These are phyloP conservation scores for Exophiala xenobiotica DNA, from an alignment of 2,329 filamentous ascomycete species.

Conservation along the genomic window DNA sequence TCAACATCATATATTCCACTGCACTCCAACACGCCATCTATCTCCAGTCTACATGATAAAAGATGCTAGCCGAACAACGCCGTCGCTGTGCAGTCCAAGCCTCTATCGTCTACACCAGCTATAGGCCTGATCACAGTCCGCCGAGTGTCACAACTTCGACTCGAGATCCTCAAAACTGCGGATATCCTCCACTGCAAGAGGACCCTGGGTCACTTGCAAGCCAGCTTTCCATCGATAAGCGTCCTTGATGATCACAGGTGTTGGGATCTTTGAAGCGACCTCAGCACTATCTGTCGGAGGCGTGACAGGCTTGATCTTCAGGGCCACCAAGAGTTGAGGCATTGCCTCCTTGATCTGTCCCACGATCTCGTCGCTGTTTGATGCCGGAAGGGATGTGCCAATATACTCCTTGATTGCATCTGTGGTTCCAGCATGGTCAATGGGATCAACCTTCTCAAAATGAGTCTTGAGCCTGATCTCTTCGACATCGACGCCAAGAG, in stretches of 20 bases:
- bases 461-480: slow-evolving; percentile 32
- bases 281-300: slow-evolving; percentile 35
- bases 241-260: slow-evolving; percentile 65
- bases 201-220: slow-evolving; percentile 69
- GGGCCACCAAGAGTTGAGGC: slow-evolving; percentile 42
- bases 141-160: slow-evolving; percentile 74
- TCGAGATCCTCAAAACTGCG: slow-evolving; percentile 83
- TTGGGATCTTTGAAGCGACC: slow-evolving; percentile 47
- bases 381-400: slow-evolving; percentile 48
- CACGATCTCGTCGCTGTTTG: slow-evolving; percentile 50
- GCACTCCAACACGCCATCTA: slow-evolving; percentile 11
- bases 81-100: slow-evolving; percentile 10
- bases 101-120: neutral
- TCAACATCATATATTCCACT: too few relatives aligned
- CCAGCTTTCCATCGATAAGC: slow-evolving; percentile 77
- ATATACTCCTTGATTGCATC: slow-evolving; percentile 52
- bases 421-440: slow-evolving; percentile 52
- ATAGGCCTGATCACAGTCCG: too few relatives aligned
- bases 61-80: slow-evolving; percentile 15
- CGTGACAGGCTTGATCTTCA: slow-evolving; percentile 43
- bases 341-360: slow-evolving; percentile 52
- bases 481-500: slow-evolving; percentile 48
- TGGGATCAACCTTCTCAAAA: slow-evolving; percentile 48
- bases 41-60: slow-evolving; percentile 1
- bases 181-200: slow-evolving; percentile 70